Percentiles rank a stretch among this genome's conserved stretches.
phyloP scores from a whole-genome alignment of 495 filamentous ascomycete species.

The Glonium stellatum region DNA sequence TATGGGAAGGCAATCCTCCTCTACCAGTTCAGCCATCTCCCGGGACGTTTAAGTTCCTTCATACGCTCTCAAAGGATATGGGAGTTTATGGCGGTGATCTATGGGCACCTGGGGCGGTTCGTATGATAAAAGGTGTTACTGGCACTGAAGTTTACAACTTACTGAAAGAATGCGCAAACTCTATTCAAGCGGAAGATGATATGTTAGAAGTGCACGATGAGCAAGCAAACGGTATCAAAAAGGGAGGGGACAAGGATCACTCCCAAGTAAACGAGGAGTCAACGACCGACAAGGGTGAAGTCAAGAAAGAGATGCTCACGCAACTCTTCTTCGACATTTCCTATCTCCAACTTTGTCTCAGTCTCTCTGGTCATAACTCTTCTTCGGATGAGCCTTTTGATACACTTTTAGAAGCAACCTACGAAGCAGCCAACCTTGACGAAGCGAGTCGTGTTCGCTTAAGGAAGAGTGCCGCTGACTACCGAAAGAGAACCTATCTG shows the following conservation, averaged over 20 bases:
- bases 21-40: conserved; percentile 80
- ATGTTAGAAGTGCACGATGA: not conserved
- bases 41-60: conserved; percentile 65
- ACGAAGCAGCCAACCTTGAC: conserved; percentile 19
- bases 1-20: conserved; percentile 74
- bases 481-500: conserved; percentile 37
- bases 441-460: conserved; percentile 19
- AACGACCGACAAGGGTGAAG: not conserved
- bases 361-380: not conserved
- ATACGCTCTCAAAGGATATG: conserved; percentile 60
- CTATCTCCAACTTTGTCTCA: conserved; percentile 47
- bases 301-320: conserved; percentile 38
- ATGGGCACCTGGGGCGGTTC: conserved; percentile 69
- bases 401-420: conserved; percentile 5
- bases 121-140: conserved; percentile 49
- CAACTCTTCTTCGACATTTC: conserved; percentile 75
- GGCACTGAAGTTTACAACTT: conserved; percentile 32
- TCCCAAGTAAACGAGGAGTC: not conserved
- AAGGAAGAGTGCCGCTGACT: conserved; percentile 32
- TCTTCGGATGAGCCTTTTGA: conserved; percentile 1
- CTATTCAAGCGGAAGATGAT: not conserved
- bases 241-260: not conserved
- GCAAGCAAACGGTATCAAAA: not conserved
- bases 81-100: conserved; percentile 63
- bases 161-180: not conserved